phyloP scores from a whole-genome alignment of 2,329 filamentous ascomycete species.

The Pyrenophora tritici-repentis region DNA sequence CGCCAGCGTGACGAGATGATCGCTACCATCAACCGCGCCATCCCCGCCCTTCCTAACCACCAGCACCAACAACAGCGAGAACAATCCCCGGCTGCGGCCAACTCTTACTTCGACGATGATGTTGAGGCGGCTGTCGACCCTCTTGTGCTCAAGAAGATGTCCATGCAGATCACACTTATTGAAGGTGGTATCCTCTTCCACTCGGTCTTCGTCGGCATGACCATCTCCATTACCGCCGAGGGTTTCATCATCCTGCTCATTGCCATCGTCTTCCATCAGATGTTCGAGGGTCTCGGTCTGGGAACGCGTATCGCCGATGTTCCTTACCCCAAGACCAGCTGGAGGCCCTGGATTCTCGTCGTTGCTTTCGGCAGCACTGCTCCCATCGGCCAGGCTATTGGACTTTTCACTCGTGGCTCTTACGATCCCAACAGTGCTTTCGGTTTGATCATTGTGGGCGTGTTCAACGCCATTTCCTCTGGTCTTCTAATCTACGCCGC shows the following conservation, averaged over 20 bases:
- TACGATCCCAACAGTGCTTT: slow-evolving; percentile 69
- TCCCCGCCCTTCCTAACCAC: slow-evolving; percentile 40
- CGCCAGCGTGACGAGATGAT: slow-evolving; percentile 65
- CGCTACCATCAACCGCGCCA: slow-evolving; percentile 55
- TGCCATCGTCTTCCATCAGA: slow-evolving; percentile 67
- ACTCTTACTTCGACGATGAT: slow-evolving; percentile 46
- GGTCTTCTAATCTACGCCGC: slow-evolving; percentile 67
- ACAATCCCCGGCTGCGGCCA: slow-evolving; percentile 20
- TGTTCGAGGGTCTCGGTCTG: slow-evolving; percentile 67
- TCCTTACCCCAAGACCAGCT: slow-evolving; percentile 61
- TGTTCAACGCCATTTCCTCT: slow-evolving; percentile 69
- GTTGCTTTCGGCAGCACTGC: slow-evolving; percentile 67
- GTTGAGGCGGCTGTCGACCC: slow-evolving; percentile 46
- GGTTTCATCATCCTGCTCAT: slow-evolving; percentile 64
- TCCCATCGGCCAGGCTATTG: slow-evolving; percentile 68
- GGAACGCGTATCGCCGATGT: slow-evolving; percentile 65
- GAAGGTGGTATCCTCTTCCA: slow-evolving; percentile 69
- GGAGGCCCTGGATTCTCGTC: slow-evolving; percentile 65
- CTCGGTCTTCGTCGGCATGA: slow-evolving; percentile 67
- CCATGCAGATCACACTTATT: slow-evolving; percentile 51
- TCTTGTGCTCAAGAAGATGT: slow-evolving; percentile 46
- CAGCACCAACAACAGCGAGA: slow-evolving; percentile 24
- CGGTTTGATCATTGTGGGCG: slow-evolving; percentile 66
- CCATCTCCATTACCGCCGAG: slow-evolving; percentile 61
- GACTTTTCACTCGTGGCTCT: slow-evolving; percentile 59